Conservation (phyloP, 1,284 basidiomycete species). For the Cryptococcus maquisensis region DNA sequence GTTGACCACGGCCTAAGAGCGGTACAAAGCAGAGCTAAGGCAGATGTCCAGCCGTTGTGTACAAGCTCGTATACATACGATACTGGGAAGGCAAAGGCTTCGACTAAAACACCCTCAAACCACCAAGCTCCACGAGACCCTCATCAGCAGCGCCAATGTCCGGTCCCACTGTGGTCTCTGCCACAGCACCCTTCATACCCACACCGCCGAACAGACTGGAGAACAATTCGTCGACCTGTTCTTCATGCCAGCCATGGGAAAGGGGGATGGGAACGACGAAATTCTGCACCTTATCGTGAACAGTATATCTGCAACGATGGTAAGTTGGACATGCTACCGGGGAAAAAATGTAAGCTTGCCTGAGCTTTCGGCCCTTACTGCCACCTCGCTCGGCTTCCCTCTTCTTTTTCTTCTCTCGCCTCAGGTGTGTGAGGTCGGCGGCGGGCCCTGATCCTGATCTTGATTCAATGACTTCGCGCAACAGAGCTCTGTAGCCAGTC, state of each 20-base stretch:
- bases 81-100: too few relatives aligned
- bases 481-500: constrained; percentile 82
- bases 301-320: constrained; percentile 63
- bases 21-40: too few relatives aligned
- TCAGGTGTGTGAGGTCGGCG: constrained; percentile 32
- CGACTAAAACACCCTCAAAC: constrained; percentile 30
- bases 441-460: constrained; percentile 30
- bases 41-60: too few relatives aligned
- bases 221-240: constrained; percentile 89
- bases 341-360: constrained; percentile 52
- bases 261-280: constrained; percentile 85
- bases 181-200: constrained; percentile 25
- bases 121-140: constrained; percentile 25
- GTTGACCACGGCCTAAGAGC: too few relatives aligned
- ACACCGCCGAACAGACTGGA: constrained; percentile 67
- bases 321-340: not conserved
- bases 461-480: constrained; percentile 79
- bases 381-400: constrained; percentile 85
- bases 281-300: constrained; percentile 88
- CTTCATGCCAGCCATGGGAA: constrained; percentile 71
- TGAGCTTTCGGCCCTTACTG: constrained; percentile 82
- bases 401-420: constrained; percentile 59
- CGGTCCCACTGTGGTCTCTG: constrained; percentile 15
- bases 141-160: constrained; percentile 15
- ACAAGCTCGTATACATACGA: too few relatives aligned